Evolutionary conservation across 352 stramenopile species (phyloP), one percentile per base, ranked within the genome.

Genomic region (Globisporangium lucens): DNA sequence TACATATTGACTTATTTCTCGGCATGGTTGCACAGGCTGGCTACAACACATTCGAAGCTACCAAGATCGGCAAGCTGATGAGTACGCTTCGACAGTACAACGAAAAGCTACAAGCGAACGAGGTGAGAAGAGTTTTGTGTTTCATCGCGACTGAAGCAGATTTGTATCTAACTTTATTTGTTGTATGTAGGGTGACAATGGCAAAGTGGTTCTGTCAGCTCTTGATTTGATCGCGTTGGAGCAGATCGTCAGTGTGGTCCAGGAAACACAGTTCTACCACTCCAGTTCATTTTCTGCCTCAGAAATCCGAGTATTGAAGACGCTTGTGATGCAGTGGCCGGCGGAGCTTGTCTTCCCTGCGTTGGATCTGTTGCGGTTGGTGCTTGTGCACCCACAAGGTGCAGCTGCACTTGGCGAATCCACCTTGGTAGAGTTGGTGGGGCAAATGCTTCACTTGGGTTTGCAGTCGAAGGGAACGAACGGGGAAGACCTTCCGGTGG

Each of bases 41-140:
- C 30, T 98, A 97, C 75, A 94, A 95, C 63, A 89, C 84, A 4
- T 99, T 99, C 69, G 95, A 98, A 69, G 85, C 92, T 10, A 91
- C 80, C 13, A 97, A 97, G 64, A 88, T 98, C 38, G 75, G 82
- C 22, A 99, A 98, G 74, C 80, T 99, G 46, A 84, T 97, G 64
- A 79, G 75, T 22, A 98, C 97, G 56, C 79, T 98, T 53, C 71
- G 79, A 6, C 91, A 98, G 75, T 97, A 97, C 67, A 98, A 97
- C 55, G 79, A 85, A 17, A 82, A 90, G 78, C 38, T 90, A 35
- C 69, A 90, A 61, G 63, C 80, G 33, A 81, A 65, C 52, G 76
- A 83, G 36, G 71, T 74, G 47, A 72, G 47, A 65, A 20, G 47
- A 56, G n/a, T 17, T 17, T 12, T 29, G 66, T 93, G 1, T 65